Evolutionary conservation across 176 grass and related monocot species (phyloP).

Genomic region (Zoysia pacifica): DNA sequence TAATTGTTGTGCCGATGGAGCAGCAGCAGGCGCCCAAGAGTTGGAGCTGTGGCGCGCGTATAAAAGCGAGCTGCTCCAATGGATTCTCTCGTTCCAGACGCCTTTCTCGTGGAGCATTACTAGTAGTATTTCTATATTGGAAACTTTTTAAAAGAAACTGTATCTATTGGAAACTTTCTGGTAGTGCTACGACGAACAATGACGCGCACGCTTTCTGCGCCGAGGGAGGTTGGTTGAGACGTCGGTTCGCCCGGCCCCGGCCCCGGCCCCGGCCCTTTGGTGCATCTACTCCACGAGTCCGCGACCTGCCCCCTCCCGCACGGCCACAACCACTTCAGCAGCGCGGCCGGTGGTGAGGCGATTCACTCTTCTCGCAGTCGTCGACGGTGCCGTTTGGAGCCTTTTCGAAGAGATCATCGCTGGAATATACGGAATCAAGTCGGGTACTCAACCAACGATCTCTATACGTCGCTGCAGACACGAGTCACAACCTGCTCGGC

Average conservation of each 20-base stretch:
- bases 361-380: background rate
- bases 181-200: background rate
- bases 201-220: background rate
- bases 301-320: background rate
- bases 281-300: background rate
- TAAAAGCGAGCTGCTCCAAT: constrained; percentile 2
- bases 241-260: background rate
- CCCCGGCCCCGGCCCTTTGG: too few relatives aligned
- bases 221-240: background rate
- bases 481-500: too few relatives aligned
- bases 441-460: too few relatives aligned
- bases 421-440: too few relatives aligned
- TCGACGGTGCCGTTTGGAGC: background rate
- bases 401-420: too few relatives aligned
- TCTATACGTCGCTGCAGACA: too few relatives aligned
- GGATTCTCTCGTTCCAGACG: background rate
- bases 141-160: background rate
- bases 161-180: background rate
- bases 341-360: background rate
- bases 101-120: background rate
- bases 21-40: background rate
- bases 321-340: background rate
- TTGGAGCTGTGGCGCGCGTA: background rate
- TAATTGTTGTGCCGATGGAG: background rate
- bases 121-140: too few relatives aligned